Evolutionary conservation across 257 asterid species (phyloP).

Genomic region (Lavandula angustifolia): DNA sequence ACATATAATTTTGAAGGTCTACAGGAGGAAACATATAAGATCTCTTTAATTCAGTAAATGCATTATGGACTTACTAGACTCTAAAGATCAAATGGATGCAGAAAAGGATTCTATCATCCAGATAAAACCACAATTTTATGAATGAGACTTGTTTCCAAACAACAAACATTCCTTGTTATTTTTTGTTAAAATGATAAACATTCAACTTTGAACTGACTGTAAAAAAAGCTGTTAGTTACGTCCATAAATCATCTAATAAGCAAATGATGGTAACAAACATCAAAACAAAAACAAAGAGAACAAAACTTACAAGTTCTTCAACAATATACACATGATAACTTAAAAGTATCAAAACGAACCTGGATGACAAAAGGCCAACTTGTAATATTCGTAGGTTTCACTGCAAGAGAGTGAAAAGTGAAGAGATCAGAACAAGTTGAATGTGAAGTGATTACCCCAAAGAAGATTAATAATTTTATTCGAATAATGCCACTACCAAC

Average conservation of each 20-base stretch:
- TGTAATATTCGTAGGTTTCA: conserved; percentile 82
- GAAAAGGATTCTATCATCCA: conserved; percentile 3
- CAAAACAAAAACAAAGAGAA: conserved; percentile 6
- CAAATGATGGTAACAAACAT: too few species aligned
- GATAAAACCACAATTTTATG: not conserved
- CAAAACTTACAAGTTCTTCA: conserved; percentile 20
- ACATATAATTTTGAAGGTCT: not conserved
- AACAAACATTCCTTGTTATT: not conserved
- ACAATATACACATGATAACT: not conserved
- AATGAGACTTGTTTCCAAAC: not conserved
- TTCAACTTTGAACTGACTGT: not conserved
- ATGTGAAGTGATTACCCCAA: conserved; percentile 9
- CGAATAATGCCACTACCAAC: conserved; percentile 13
- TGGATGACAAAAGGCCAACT: conserved; percentile 88
- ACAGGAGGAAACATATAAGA: conserved; percentile 21
- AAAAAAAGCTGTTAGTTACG: conserved; percentile 10
- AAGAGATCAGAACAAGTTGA: conserved; percentile 35
- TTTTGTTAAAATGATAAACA: not conserved
- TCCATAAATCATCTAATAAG: not conserved
- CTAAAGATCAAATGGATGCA: not conserved
- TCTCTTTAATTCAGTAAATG: not conserved
- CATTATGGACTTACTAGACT: conserved; percentile 18
- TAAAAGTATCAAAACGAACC: conserved; percentile 57
- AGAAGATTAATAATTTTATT: conserved; percentile 9
- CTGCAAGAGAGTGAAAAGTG: conserved; percentile 63